A percentile compares a stretch with the other conserved stretches of the same genome.
Evolutionary conservation across 169 alveolate genomes (phyloP).

Genomic region (Plasmodium gaboni): DNA sequence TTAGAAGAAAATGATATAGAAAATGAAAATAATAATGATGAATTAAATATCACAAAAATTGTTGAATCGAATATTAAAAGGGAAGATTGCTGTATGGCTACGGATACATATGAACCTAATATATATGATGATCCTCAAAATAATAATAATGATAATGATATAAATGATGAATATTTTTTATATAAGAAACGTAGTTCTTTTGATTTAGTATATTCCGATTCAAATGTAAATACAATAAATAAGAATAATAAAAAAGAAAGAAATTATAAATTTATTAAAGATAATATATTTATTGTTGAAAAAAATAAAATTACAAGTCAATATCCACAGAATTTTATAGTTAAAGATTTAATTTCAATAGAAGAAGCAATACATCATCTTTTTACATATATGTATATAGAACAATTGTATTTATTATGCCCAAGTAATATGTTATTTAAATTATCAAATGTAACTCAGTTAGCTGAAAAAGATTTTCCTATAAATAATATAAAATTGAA

Average conservation of each 20-base stretch:
- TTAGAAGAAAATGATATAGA: background rate
- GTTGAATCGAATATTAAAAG: constrained; percentile 1
- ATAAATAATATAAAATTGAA: constrained; percentile 1
- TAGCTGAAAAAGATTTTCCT: constrained; percentile 1
- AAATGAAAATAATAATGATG: background rate
- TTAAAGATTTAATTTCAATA: constrained; percentile 59
- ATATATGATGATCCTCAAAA: background rate
- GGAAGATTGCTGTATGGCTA: background rate
- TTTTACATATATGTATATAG: constrained; percentile 75
- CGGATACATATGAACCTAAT: background rate
- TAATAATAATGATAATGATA: background rate
- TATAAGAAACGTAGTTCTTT: constrained; percentile 7
- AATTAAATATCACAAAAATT: background rate
- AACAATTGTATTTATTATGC: constrained; percentile 60
- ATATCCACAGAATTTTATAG: constrained; percentile 38
- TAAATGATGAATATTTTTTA: background rate
- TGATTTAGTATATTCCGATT: constrained; percentile 47
- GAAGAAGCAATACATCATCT: constrained; percentile 72
- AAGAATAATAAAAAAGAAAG: constrained; percentile 61
- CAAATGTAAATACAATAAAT: constrained; percentile 42
- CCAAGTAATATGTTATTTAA: constrained; percentile 52
- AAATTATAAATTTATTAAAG: constrained; percentile 55
- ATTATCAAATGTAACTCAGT: constrained; percentile 12
- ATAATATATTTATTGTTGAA: constrained; percentile 38
- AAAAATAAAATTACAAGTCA: constrained; percentile 39